These are phyloP conservation scores for Oxyria digyna DNA, from an alignment of 148 eudicot species.

Conservation along the genomic window DNA sequence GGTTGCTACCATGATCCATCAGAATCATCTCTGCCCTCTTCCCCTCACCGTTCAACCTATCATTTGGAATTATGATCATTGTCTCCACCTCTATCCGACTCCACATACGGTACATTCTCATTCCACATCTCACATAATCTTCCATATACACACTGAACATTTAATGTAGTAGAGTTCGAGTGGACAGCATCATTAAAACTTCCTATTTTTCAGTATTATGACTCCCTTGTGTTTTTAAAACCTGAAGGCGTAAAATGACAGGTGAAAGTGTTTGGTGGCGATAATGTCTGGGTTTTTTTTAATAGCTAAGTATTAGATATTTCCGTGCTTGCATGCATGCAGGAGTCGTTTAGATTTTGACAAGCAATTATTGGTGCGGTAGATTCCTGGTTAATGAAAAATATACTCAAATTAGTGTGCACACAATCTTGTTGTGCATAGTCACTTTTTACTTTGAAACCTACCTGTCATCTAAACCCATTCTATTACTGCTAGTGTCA, in stretches of 20 bases:
- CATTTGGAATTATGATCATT: slow-evolving; percentile 90
- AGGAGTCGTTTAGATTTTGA: too few species aligned
- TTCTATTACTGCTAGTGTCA: too few species aligned
- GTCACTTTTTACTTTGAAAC: too few species aligned
- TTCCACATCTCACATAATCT: neutral
- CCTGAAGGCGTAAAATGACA: neutral
- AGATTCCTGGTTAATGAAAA: too few species aligned
- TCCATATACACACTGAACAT: neutral
- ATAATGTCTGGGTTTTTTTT: too few species aligned
- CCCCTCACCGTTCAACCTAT: slow-evolving; percentile 76
- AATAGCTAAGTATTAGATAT: too few species aligned
- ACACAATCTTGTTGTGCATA: too few species aligned
- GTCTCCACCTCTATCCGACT: slow-evolving; percentile 81
- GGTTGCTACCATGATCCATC: slow-evolving; percentile 94
- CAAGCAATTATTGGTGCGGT: too few species aligned
- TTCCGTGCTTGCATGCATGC: too few species aligned
- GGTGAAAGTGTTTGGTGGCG: too few species aligned
- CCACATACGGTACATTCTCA: slow-evolving; percentile 64
- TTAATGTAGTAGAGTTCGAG: neutral
- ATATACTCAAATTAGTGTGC: too few species aligned
- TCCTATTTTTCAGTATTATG: slow-evolving; percentile 1
- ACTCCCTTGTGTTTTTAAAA: neutral
- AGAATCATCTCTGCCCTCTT: slow-evolving; percentile 92
- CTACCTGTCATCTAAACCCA: too few species aligned
- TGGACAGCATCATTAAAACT: neutral